Evolutionary conservation across 78 protist species (phyloP), one percentile per base, ranked within the genome.

Genomic region (Dictyostelium brefeldianum): DNA sequence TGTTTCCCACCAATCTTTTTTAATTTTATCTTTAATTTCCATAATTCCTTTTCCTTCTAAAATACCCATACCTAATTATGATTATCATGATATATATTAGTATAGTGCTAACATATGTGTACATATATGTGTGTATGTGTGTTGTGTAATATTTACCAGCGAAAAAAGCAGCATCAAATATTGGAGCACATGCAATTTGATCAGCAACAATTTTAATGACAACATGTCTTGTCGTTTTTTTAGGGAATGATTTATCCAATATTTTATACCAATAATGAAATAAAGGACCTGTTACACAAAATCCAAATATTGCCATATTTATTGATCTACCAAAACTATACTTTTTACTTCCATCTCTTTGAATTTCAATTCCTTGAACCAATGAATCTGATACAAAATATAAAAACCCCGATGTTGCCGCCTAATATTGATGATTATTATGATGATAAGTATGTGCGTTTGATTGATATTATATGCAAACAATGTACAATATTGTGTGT

Each of bases 201-300:
- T 84, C 91, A 5, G 75, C 15, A 46, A n/a, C 57, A 0, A 70
- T 8, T 74, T 84, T 84, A 3, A 84, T 84, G 0, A 74, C 4
- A 25, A 73, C 64, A 47, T 84, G 91, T 20, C 54, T 54, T 7
- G 51, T 57, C 12, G 51, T 64, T 27, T 84, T 84, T 50, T 84
- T 84, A 17, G 91, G 91, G 64, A 59, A 84, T 3, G 7, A 9
- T 20, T 80, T 84, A 74, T 84, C 91, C 47, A 84, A 78, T 18
- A 74, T 11, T 10, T 67, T n/a, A 47, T 71, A 84, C 91, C 91
- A 84, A 57, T 74, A 84, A 53, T 84, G 91, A 57, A 84, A 84
- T 43, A 57, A 10, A 10, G 91, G 91, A 31, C 91, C 91, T 57
- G 91, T 84, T 0, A 51, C 48, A 22, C 47, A 36, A 46, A 84